Base-by-base conservation (phyloP, 2,329 filamentous ascomycete species). In the Apiospora kogelbergensis region DNA sequence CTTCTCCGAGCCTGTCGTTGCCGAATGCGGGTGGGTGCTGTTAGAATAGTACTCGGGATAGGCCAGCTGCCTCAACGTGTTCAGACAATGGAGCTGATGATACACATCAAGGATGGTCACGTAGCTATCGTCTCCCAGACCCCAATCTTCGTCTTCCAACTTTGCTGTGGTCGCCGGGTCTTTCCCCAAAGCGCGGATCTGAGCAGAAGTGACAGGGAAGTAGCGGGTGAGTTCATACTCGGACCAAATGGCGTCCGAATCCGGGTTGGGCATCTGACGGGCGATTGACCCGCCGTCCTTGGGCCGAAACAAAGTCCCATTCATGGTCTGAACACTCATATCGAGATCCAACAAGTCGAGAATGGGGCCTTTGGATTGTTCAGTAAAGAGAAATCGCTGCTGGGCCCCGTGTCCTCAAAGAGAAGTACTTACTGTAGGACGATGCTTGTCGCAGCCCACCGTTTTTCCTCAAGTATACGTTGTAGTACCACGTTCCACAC, bases 81-180 rank as follows among this genome's bases (percentile, higher is more conserved):
- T 72, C 13, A 74, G 70, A 60, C 72, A 74, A 66, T 73, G 73
- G 11, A 73, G 65, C 46, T 75, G 73, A 33, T 73, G 73, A 66
- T 71, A 74, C 22, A 75, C 69, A 44, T 71, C 71, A 33, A 73
- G 68, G 9, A 72, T 71, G 22, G 71, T 74, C 45, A 75, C 77
- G 63, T 80, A 80, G 0, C 76, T 76, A 41, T 80, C 74, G 40
- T 76, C 72, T 1, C 78, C 78, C 5, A 79, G 71, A 1, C 76
- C 75, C 74, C 77, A 80, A 46, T 74, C 70, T 2, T 77, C 71
- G 53, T 80, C 71, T 40, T 76, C 74, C 37, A 78, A 73, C 63
- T 76, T 76, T 13, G 71, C 72, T 5, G 71, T 72, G 4, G 70
- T 74, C 6, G 65, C 68, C 0, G 76, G 76, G 57, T 80, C 76